phyloP scores from a whole-genome alignment of 2,329 filamentous ascomycete species.

The Hymenoscyphus repandus region DNA sequence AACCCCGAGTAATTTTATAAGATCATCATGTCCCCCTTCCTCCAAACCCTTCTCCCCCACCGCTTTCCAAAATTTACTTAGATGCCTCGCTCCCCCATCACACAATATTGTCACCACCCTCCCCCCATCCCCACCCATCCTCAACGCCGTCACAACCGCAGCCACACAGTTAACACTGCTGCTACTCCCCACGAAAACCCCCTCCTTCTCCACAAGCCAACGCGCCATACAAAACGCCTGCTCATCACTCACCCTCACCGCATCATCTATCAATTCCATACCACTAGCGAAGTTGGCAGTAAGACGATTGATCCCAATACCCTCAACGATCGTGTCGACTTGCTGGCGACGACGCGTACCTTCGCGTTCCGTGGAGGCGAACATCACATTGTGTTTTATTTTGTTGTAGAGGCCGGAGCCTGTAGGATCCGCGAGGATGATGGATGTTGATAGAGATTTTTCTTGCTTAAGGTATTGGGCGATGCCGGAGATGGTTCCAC shows the following conservation, averaged over 20 bases:
- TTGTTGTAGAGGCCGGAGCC: slow-evolving; percentile 92
- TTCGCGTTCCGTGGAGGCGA: slow-evolving; percentile 80
- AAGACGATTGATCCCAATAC: slow-evolving; percentile 91
- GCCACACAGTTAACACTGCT: slow-evolving; percentile 95
- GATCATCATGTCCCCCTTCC: slow-evolving; percentile 43
- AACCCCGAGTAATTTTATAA: slow-evolving; percentile 48
- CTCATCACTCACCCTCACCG: slow-evolving; percentile 78
- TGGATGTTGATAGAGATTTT: slow-evolving; percentile 41
- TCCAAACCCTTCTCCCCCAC: slow-evolving; percentile 65
- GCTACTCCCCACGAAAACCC: slow-evolving; percentile 89
- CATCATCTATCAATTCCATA: slow-evolving; percentile 81
- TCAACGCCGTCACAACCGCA: slow-evolving; percentile 62
- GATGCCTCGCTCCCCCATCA: slow-evolving; percentile 74
- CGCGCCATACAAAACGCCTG: slow-evolving; percentile 93
- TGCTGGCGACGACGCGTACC: slow-evolving; percentile 85
- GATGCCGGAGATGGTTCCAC: slow-evolving; percentile 87
- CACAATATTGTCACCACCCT: slow-evolving; percentile 78
- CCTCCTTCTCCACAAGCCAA: slow-evolving; percentile 93
- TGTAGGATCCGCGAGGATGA: slow-evolving; percentile 89
- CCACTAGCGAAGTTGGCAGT: slow-evolving; percentile 90
- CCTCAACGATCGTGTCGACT: slow-evolving; percentile 94
- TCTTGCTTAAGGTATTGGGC: slow-evolving; percentile 74
- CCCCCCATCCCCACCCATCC: slow-evolving; percentile 54
- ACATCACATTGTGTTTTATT: slow-evolving; percentile 92
- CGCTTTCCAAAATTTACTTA: slow-evolving; percentile 80